Evolutionary conservation across 2,329 filamentous ascomycete genomes (phyloP).

Genomic region (Spiromastix sp.): DNA sequence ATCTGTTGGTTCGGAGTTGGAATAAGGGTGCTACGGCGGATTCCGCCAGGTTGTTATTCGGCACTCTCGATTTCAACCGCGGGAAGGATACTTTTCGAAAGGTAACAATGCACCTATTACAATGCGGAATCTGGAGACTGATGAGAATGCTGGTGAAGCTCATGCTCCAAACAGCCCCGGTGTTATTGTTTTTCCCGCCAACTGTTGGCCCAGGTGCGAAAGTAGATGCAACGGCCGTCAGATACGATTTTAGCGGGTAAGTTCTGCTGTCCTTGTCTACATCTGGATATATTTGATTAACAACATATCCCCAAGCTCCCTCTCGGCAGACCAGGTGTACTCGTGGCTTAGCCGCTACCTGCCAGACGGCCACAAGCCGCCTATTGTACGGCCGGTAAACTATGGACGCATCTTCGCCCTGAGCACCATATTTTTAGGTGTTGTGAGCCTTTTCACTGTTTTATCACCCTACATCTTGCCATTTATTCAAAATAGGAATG

Average conservation of each 20-base stretch:
- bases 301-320: conserved; percentile 41
- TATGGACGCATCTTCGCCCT: conserved; percentile 63
- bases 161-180: conserved; percentile 85
- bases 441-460: conserved; percentile 57
- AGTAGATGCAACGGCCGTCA: conserved; percentile 54
- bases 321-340: conserved; percentile 67
- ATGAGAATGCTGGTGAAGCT: conserved; percentile 45
- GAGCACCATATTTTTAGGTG: conserved; percentile 58
- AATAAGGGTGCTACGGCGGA: conserved; percentile 61
- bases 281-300: conserved; percentile 1
- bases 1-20: conserved; percentile 79
- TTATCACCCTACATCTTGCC: conserved; percentile 71
- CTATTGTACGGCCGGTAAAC: conserved; percentile 77
- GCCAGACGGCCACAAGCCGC: conserved; percentile 64
- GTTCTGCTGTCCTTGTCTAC: conserved; percentile 17
- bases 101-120: conserved; percentile 41
- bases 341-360: conserved; percentile 70
- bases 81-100: conserved; percentile 79
- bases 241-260: conserved; percentile 84
- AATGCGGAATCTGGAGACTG: conserved; percentile 5
- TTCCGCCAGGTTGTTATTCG: conserved; percentile 55
- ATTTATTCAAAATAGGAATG: conserved; percentile 75
- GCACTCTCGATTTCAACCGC: conserved; percentile 76
- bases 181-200: conserved; percentile 78
- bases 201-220: conserved; percentile 72